Conservation (phyloP, 768 basidiomycete genomes). For the Leccinellum albellum region DNA sequence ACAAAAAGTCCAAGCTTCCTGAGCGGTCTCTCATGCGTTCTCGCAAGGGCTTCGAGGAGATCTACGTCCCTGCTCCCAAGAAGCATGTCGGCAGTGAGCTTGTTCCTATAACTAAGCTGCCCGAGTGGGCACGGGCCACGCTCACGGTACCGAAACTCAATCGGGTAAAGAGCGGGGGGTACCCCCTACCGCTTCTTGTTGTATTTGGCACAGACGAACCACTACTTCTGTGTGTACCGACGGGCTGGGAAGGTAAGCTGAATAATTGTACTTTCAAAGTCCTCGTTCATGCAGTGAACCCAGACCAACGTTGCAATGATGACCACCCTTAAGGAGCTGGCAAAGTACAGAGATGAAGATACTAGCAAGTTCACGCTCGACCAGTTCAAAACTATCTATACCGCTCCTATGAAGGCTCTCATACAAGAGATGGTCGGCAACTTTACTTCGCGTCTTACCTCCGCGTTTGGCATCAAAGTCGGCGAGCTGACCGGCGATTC, state of each 20-base stretch:
- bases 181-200: conserved; percentile 83
- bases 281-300: conserved; percentile 10
- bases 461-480: conserved; percentile 71
- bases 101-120: conserved; percentile 69
- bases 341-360: conserved; percentile 79
- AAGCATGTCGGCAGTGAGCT: conserved; percentile 59
- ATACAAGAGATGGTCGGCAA: conserved; percentile 99
- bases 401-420: conserved; percentile 98
- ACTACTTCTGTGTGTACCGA: conserved; percentile 92
- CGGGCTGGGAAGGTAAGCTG: conserved; percentile 92
- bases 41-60: conserved; percentile 96
- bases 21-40: conserved; percentile 97
- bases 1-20: conserved; percentile 97
- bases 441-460: conserved; percentile 69
- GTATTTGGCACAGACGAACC: conserved; percentile 96
- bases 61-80: conserved; percentile 93
- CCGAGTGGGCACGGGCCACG: conserved; percentile 83
- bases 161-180: conserved; percentile 89
- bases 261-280: background rate
- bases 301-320: conserved; percentile 99
- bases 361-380: conserved; percentile 81
- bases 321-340: conserved; percentile 85
- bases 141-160: conserved; percentile 83
- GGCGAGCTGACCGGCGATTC: conserved; percentile 96
- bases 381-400: conserved; percentile 94